Evolutionary conservation across 2,329 filamentous ascomycete genomes (phyloP).

Genomic region (Colletotrichum lindemuthianum): DNA sequence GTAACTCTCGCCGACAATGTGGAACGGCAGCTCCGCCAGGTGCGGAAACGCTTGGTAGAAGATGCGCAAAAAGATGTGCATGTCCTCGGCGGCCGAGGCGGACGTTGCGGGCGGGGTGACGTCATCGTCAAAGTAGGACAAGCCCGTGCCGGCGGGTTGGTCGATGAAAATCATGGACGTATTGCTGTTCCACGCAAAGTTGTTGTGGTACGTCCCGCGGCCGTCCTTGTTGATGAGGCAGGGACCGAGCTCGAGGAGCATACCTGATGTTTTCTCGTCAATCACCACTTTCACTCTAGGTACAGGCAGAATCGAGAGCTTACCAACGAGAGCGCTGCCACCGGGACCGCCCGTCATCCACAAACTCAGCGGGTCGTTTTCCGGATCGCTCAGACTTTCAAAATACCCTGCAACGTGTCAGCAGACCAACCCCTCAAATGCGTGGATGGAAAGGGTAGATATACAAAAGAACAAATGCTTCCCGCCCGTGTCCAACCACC

Average conservation of each 20-base stretch:
- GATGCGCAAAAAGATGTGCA: conserved; percentile 59
- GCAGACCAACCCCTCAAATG: background rate
- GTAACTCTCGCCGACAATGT: conserved; percentile 61
- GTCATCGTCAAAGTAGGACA: conserved; percentile 53
- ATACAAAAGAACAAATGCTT: conserved; percentile 39
- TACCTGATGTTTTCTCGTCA: conserved; percentile 4
- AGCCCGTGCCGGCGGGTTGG: conserved; percentile 68
- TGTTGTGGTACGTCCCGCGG: conserved; percentile 33
- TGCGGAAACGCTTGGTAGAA: conserved; percentile 58
- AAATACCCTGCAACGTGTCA: conserved; percentile 38
- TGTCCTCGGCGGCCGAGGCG: conserved; percentile 55
- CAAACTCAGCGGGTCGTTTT: conserved; percentile 55
- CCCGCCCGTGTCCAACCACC: conserved; percentile 41
- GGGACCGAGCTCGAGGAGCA: conserved; percentile 36
- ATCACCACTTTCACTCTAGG: no score
- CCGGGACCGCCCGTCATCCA: conserved; percentile 71
- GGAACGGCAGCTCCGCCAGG: conserved; percentile 49
- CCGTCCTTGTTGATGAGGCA: conserved; percentile 33
- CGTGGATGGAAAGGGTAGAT: background rate
- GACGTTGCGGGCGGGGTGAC: conserved; percentile 47
- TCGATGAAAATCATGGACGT: conserved; percentile 54
- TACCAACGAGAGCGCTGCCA: conserved; percentile 60
- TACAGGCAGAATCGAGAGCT: background rate
- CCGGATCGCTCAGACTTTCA: conserved; percentile 41
- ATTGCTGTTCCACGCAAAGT: conserved; percentile 38